Evolutionary conservation across 495 filamentous ascomycete genomes (phyloP).

Genomic region (Talaromyces ruber): DNA sequence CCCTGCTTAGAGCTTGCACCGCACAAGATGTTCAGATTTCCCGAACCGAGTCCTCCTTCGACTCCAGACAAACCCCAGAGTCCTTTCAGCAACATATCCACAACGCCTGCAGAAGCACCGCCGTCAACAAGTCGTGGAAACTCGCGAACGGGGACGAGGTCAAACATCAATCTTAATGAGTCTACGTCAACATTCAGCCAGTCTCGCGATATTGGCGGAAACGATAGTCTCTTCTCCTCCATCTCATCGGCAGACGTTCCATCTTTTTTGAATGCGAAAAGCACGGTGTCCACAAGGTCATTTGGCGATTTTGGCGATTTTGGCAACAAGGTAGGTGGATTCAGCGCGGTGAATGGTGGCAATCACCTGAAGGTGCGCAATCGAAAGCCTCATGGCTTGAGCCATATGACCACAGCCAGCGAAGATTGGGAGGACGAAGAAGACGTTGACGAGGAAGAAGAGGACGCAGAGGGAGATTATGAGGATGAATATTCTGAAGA

Average conservation of each 20-base stretch:
- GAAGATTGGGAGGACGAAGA: slow-evolving; percentile 23
- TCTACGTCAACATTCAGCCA: slow-evolving; percentile 32
- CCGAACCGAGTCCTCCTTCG: slow-evolving; percentile 28
- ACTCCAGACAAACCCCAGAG: slow-evolving; percentile 36
- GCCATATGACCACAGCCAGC: slow-evolving; percentile 26
- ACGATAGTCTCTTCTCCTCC: slow-evolving; percentile 29
- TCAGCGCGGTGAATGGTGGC: slow-evolving; percentile 19
- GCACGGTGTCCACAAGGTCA: slow-evolving; percentile 3
- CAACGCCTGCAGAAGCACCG: slow-evolving; percentile 69
- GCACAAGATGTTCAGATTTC: slow-evolving; percentile 30
- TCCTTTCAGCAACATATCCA: slow-evolving; percentile 51
- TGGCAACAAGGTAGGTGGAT: slow-evolving; percentile 25
- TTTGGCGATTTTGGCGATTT: slow-evolving; percentile 23
- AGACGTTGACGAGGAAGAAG: slow-evolving; percentile 19
- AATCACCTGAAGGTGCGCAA: slow-evolving; percentile 14
- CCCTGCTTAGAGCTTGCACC: not conserved
- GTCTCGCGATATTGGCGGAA: slow-evolving; percentile 31
- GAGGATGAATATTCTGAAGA: slow-evolving; percentile 19
- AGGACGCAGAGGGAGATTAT: slow-evolving; percentile 27
- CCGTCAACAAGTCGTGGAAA: slow-evolving; percentile 56
- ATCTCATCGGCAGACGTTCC: not conserved
- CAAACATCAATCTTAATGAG: slow-evolving; percentile 22
- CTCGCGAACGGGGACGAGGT: slow-evolving; percentile 48
- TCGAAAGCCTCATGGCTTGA: slow-evolving; percentile 15
- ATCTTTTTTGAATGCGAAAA: not conserved